Conservation (phyloP, 2,329 filamentous ascomycete genomes). For the Claviceps sp. region DNA sequence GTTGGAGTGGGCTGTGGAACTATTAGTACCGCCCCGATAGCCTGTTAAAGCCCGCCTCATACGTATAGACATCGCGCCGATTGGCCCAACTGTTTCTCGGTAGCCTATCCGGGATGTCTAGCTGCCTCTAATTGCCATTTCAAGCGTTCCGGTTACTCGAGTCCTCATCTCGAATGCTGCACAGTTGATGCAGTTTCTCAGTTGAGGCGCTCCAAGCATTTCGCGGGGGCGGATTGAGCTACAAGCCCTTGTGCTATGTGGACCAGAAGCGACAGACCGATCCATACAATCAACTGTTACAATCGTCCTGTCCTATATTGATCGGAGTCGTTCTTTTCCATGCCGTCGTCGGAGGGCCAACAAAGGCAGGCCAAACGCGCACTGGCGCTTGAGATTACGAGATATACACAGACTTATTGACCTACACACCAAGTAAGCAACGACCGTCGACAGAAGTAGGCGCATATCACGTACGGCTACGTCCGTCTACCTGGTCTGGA, state of each 20-base stretch:
- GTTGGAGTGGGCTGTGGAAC: neutral
- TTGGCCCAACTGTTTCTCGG: slow-evolving; percentile 5
- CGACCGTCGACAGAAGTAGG: no score
- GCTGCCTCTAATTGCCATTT: slow-evolving; percentile 2
- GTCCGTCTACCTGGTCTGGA: neutral
- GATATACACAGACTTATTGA: neutral
- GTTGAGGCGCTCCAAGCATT: slow-evolving; percentile 3
- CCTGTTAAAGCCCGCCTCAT: neutral
- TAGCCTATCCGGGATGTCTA: neutral
- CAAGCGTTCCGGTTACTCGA: slow-evolving; percentile 4
- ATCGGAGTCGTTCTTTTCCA: neutral
- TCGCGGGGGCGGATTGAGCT: neutral
- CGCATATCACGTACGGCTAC: neutral
- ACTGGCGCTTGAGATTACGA: neutral
- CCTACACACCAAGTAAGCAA: no score
- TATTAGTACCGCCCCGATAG: neutral
- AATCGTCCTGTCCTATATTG: no score
- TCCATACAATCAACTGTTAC: neutral
- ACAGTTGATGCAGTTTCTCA: slow-evolving; percentile 3
- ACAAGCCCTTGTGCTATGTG: neutral
- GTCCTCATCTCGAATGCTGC: slow-evolving; percentile 1
- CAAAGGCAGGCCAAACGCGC: neutral
- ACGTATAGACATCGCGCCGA: neutral
- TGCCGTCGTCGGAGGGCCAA: neutral
- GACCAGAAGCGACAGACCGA: neutral